These are phyloP conservation scores for Erysimum pusillum DNA, from an alignment of 441 rosid genomes.

Conservation along the genomic window DNA sequence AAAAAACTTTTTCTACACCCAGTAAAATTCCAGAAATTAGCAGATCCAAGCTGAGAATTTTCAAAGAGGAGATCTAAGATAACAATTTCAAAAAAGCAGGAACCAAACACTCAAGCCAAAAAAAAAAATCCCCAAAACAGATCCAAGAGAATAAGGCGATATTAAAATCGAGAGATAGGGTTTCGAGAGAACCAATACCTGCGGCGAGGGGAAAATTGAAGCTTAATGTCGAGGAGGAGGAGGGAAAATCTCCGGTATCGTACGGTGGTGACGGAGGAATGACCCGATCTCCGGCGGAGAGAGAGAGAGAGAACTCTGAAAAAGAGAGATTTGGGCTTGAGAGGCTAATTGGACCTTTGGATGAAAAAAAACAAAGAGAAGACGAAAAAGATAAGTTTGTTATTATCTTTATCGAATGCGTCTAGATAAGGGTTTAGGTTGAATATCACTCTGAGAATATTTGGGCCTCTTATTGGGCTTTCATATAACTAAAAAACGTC, in stretches of 20 bases:
- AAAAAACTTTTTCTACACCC: constrained; percentile 2
- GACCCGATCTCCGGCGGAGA: neutral
- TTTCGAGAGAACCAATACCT: neutral
- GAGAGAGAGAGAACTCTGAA: neutral
- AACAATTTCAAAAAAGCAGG: neutral
- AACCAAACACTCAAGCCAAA: too few relatives aligned
- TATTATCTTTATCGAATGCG: constrained; percentile 3
- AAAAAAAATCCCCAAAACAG: neutral
- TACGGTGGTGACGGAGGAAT: constrained; percentile 18
- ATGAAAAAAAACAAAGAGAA: neutral
- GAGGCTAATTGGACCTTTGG: constrained; percentile 20
- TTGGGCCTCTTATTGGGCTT: neutral
- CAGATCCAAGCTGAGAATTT: constrained; percentile 16
- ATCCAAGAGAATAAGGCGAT: neutral
- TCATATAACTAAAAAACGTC: too few relatives aligned
- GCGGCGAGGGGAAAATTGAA: neutral
- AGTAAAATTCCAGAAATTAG: neutral
- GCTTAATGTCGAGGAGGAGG: neutral
- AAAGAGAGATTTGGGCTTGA: constrained; percentile 12
- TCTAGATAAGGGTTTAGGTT: neutral
- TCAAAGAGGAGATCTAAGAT: too few relatives aligned
- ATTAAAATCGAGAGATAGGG: neutral
- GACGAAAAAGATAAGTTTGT: constrained; percentile 7
- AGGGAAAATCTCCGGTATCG: neutral
- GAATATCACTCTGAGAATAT: neutral